Base-by-base conservation (phyloP, 164 flowering plant genomes). In the Malania oleifera region DNA sequence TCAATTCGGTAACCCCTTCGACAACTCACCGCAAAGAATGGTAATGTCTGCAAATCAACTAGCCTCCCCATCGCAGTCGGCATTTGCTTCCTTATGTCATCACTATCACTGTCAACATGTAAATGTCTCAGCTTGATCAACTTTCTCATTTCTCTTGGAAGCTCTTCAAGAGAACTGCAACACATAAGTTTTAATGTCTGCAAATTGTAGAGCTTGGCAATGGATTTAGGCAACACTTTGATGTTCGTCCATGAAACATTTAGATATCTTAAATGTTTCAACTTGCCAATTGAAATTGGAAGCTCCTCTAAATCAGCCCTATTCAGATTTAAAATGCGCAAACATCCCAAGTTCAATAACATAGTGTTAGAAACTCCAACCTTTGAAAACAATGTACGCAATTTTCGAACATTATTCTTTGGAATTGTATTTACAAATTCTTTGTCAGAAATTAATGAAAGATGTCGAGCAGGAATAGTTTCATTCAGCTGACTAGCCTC, bases 51-150 rank as follows among this genome's bases (percentile, higher is more conserved):
- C 15, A 66, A 52, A 34, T 1, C 13, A 5, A 44, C 44, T 22
- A 66, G 37, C 28, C 35, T 14, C 19, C 57, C 22, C 23, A 65
- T 43, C 15, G 31, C 41, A 6, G 17, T 13, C 1, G 53, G 62
- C 47, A 43, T 19, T 5, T 27, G 8, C 2, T 40, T 31, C 37
- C 5, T 31, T 4, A 5, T 31, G 37, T 31, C 37, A n/a, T n/a
- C 23, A 55, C 20, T 19, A 55, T 7, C 8, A 34, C 25, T 0
- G 38, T 5, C 10, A 22, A 44, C 1, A 41, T 28, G 10, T 2
- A 68, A 18, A 57, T 61, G 71, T 31, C 62, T 61, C 58, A 62
- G 34, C 25, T 35, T 67, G 2, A 49, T 39, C 44, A 67, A 27
- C 9, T 56, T 41, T 3, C 15, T 4, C 1, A 67, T 2, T 0